Conservation (phyloP, 139 green algal genomes). For the Pleodorina starrii region DNA sequence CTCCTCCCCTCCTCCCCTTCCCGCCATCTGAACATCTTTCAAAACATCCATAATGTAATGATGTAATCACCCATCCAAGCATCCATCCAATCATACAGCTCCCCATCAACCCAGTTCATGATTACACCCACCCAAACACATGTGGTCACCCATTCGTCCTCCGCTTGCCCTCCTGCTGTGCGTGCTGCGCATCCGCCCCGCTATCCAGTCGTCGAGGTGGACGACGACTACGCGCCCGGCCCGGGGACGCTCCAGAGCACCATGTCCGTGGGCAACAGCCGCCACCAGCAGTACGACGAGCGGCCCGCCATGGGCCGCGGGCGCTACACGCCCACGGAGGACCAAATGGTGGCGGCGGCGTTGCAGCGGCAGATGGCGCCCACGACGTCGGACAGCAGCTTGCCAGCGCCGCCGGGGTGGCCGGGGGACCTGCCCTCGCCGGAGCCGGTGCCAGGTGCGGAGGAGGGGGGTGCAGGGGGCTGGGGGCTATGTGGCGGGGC, state of each 20-base stretch:
- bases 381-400: background rate
- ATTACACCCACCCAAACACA: too few relatives aligned
- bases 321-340: constrained; percentile 28
- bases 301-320: constrained; percentile 76
- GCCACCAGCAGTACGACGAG: constrained; percentile 82
- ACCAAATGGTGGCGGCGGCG: constrained; percentile 24
- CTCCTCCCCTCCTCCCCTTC: too few relatives aligned
- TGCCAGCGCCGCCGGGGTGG: constrained; percentile 69
- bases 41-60: too few relatives aligned
- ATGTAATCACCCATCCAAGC: too few relatives aligned
- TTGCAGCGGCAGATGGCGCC: background rate
- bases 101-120: too few relatives aligned
- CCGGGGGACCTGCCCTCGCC: constrained; percentile 81
- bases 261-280: background rate
- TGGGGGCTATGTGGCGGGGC: too few relatives aligned
- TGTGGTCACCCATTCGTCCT: too few relatives aligned
- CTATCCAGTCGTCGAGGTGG: constrained; percentile 33
- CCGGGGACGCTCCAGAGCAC: background rate
- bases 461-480: too few relatives aligned
- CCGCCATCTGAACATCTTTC: too few relatives aligned
- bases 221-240: constrained; percentile 19
- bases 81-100: too few relatives aligned
- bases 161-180: background rate
- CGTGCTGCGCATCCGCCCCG: too few relatives aligned
- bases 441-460: constrained; percentile 68